A percentile compares a stretch with the other conserved stretches of the same genome.
Evolutionary conservation across 2,329 filamentous ascomycete species (phyloP).

Genomic region (Talaromyces sp.): DNA sequence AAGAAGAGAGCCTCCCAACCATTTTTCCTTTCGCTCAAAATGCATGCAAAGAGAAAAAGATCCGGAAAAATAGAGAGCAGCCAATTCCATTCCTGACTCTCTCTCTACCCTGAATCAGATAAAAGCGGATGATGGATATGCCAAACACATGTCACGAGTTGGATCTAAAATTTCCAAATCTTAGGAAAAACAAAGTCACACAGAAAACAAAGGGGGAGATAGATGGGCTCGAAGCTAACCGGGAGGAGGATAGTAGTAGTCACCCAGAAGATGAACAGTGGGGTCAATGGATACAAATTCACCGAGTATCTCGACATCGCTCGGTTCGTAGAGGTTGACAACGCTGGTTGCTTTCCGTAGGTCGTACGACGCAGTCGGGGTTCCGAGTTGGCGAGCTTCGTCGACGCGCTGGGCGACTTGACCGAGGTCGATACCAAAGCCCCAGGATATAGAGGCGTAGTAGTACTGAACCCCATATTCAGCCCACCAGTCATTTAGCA

Average conservation of each 20-base stretch:
- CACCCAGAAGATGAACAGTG: constrained; percentile 9
- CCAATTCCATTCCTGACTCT: neutral
- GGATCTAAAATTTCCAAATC: neutral
- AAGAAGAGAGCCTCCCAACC: neutral
- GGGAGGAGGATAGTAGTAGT: constrained; percentile 1
- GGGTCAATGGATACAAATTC: constrained; percentile 13
- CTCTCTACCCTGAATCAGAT: neutral
- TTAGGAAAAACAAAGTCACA: neutral
- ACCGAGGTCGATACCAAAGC: constrained; percentile 1
- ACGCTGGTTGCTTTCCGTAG: constrained; percentile 13
- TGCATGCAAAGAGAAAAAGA: neutral
- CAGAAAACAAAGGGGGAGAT: too few relatives aligned
- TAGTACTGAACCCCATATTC: constrained; percentile 22
- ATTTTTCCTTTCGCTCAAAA: neutral
- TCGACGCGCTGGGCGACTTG: neutral
- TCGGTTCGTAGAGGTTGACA: constrained; percentile 21
- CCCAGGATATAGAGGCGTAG: constrained; percentile 29
- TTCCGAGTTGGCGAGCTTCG: neutral
- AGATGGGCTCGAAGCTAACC: neutral
- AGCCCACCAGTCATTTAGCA: constrained; percentile 22
- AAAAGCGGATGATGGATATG: neutral
- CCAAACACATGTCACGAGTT: neutral
- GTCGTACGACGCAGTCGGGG: neutral
- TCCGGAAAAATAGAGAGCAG: neutral
- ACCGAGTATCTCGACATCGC: constrained; percentile 16